A percentile compares a stretch with the other conserved stretches of the same genome.
Conservation (phyloP, 306 rosid species). For the Lupinus albus region DNA sequence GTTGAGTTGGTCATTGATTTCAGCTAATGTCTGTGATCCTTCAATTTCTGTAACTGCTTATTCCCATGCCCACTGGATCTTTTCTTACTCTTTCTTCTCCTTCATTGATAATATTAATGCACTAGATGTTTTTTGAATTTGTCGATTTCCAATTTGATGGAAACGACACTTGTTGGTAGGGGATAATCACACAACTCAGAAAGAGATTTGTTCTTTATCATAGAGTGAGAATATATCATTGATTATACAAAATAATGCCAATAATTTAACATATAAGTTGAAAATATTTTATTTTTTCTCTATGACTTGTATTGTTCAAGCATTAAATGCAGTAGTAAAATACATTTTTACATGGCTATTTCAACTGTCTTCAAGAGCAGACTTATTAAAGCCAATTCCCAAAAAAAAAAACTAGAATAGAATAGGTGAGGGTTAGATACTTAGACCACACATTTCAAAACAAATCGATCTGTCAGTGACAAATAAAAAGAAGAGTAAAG, state of each 20-base stretch:
- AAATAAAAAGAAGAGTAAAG: too few relatives aligned
- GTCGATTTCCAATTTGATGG: conserved; percentile 14
- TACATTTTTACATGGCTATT: background rate
- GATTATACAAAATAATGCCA: too few relatives aligned
- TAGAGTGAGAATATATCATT: too few relatives aligned
- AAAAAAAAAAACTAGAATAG: too few relatives aligned
- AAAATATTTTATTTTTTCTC: conserved; percentile 11
- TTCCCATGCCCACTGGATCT: conserved; percentile 18
- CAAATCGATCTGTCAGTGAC: too few relatives aligned
- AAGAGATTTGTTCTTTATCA: too few relatives aligned
- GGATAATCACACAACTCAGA: too few relatives aligned
- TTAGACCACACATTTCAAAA: too few relatives aligned
- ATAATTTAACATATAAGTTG: conserved; percentile 1
- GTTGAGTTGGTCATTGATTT: conserved; percentile 11
- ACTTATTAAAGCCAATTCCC: too few relatives aligned
- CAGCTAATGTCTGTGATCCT: background rate
- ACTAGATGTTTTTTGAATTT: conserved; percentile 14
- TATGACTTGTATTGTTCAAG: background rate
- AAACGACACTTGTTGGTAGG: too few relatives aligned
- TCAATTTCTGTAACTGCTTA: background rate
- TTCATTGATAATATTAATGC: conserved; percentile 1
- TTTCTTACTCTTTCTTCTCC: background rate
- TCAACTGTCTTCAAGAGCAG: too few relatives aligned
- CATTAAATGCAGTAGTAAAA: background rate
- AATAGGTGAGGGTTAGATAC: too few relatives aligned